Percentiles rank a stretch among this genome's conserved stretches.
These are phyloP conservation scores for Nematocida sp. DNA, from an alignment of 371 early-diverging fungal species.

Conservation along the genomic window DNA sequence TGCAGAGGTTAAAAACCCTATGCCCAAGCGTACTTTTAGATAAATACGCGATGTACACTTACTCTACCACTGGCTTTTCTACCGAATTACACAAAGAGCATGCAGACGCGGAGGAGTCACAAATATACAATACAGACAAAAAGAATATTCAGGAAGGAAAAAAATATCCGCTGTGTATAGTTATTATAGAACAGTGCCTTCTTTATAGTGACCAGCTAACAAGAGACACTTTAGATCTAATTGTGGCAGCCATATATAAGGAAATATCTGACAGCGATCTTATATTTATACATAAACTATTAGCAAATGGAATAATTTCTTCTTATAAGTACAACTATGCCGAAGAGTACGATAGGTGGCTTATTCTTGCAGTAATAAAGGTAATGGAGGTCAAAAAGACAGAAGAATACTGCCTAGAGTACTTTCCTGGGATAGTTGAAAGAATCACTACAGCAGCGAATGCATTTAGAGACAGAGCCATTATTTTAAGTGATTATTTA, in stretches of 20 bases:
- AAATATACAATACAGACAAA: not conserved
- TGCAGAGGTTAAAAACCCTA: not conserved
- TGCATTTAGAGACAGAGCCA: slow-evolving; percentile 37
- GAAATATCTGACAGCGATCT: slow-evolving; percentile 1
- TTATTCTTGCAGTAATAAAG: slow-evolving; percentile 38
- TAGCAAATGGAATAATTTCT: slow-evolving; percentile 16
- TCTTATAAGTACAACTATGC: slow-evolving; percentile 22
- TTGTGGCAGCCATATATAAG: slow-evolving; percentile 6
- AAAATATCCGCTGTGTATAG: slow-evolving; percentile 10
- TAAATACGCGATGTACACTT: not conserved
- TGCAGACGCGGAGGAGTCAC: not conserved
- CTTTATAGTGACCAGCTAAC: not conserved
- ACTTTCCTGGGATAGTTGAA: slow-evolving; percentile 30
- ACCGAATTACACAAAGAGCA: not conserved
- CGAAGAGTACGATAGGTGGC: slow-evolving; percentile 54
- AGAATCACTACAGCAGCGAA: not conserved
- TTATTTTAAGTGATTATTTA: slow-evolving; percentile 54
- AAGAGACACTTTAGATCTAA: not conserved
- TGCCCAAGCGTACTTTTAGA: not conserved
- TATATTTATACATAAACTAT: slow-evolving; percentile 8
- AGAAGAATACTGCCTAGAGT: slow-evolving; percentile 12
- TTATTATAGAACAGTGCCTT: slow-evolving; percentile 8
- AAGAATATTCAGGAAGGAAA: not conserved
- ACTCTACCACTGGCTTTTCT: too few relatives aligned
- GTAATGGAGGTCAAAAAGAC: not conserved